Percentiles rank a stretch among this genome's conserved stretches.
phyloP scores from a whole-genome alignment of 1,284 basidiomycete species.

The Irpex sp. region DNA sequence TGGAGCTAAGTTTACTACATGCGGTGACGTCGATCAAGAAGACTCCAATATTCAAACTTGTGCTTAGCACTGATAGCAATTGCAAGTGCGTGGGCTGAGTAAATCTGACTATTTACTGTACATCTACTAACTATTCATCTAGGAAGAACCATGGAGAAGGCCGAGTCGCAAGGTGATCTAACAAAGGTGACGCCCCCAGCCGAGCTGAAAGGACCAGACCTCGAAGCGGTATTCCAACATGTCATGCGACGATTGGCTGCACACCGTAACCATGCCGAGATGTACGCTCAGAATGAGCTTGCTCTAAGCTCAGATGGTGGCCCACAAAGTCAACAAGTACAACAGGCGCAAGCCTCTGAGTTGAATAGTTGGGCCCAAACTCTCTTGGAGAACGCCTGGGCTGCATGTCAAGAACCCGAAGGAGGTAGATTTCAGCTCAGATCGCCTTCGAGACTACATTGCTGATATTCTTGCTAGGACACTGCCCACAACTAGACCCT shows the following conservation, averaged over 20 bases:
- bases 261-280: conserved; percentile 41
- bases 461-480: conserved; percentile 18
- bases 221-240: conserved; percentile 39
- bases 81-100: too few relatives aligned
- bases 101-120: not conserved
- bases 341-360: conserved; percentile 32
- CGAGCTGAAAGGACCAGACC: conserved; percentile 35
- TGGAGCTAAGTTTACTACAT: not conserved
- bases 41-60: not conserved
- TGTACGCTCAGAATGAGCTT: conserved; percentile 39
- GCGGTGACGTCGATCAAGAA: not conserved
- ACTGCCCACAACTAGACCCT: conserved; percentile 39
- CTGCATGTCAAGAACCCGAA: conserved; percentile 43
- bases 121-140: not conserved
- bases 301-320: conserved; percentile 24
- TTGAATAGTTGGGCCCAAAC: conserved; percentile 45
- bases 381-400: conserved; percentile 43
- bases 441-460: not conserved
- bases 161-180: conserved; percentile 24
- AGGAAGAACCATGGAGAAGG: not conserved
- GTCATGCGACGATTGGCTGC: conserved; percentile 42
- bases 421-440: conserved; percentile 28
- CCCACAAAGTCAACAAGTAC: conserved; percentile 17
- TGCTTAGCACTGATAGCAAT: too few relatives aligned
- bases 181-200: conserved; percentile 38